These are phyloP conservation scores for Bothia castanella DNA, from an alignment of 1,284 basidiomycete genomes.

Conservation along the genomic window DNA sequence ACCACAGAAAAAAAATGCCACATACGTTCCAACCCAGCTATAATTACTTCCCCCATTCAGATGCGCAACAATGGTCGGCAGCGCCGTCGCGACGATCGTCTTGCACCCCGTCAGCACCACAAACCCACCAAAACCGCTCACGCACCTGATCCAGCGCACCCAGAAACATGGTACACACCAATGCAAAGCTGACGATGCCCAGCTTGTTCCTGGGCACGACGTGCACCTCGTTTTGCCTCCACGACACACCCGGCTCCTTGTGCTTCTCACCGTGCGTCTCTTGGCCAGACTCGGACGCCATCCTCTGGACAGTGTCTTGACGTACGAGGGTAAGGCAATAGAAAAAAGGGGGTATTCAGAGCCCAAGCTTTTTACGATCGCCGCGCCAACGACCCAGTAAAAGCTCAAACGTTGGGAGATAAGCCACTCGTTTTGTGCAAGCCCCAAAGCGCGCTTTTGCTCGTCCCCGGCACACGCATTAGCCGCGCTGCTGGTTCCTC, in stretches of 20 bases:
- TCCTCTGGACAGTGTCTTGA: too few species aligned
- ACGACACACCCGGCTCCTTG: conserved; percentile 42
- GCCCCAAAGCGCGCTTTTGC: too few species aligned
- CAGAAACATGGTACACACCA: conserved; percentile 56
- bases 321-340: too few species aligned
- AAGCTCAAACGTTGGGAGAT: too few species aligned
- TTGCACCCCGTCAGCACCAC: conserved; percentile 24
- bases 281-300: too few species aligned
- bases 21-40: conserved; percentile 72
- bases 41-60: conserved; percentile 68
- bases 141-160: conserved; percentile 54
- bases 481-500: too few species aligned
- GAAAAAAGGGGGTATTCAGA: too few species aligned
- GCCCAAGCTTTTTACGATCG: too few species aligned
- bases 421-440: too few species aligned
- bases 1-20: conserved; percentile 1
- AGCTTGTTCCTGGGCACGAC: conserved; percentile 52
- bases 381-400: too few species aligned
- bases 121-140: too few species aligned
- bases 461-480: too few species aligned
- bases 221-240: conserved; percentile 51
- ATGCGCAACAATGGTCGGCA: conserved; percentile 69
- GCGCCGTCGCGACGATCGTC: conserved; percentile 73
- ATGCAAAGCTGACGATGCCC: conserved; percentile 49
- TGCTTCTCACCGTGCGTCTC: background rate